Evolutionary conservation across 306 rosid species (phyloP).

Genomic region (Betula pendula): DNA sequence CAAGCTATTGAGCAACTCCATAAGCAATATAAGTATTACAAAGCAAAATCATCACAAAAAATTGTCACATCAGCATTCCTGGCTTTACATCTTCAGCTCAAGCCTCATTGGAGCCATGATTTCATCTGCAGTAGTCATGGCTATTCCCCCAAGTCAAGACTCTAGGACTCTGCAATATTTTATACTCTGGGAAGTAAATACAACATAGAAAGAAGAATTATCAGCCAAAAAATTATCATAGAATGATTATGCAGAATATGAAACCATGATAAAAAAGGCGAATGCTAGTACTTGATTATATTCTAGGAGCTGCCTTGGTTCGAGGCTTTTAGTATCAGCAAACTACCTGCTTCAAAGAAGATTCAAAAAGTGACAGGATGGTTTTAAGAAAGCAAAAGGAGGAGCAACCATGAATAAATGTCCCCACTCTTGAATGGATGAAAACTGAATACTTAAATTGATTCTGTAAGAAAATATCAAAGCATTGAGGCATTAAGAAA

Average conservation of each 20-base stretch:
- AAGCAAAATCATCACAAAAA: too few relatives aligned
- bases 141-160: slow-evolving; percentile 6
- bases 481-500: neutral
- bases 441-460: too few relatives aligned
- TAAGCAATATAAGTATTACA: too few relatives aligned
- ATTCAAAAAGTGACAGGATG: neutral
- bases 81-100: too few relatives aligned
- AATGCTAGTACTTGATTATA: neutral
- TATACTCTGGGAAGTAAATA: neutral
- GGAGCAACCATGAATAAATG: too few relatives aligned
- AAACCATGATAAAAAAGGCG: neutral
- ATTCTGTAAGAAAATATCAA: too few relatives aligned
- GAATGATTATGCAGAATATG: neutral
- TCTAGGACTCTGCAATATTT: neutral
- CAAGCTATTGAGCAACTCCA: too few relatives aligned
- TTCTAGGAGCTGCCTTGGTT: neutral
- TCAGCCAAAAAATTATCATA: too few relatives aligned
- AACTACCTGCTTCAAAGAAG: neutral
- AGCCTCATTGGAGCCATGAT: slow-evolving; percentile 33
- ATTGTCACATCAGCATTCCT: too few relatives aligned
- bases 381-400: neutral
- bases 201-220: neutral
- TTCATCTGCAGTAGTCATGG: slow-evolving; percentile 33
- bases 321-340: too few relatives aligned
- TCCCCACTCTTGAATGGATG: neutral